Percentiles rank a stretch among this genome's conserved stretches.
Evolutionary conservation across 1,284 basidiomycete species (phyloP).

Genomic region (Trichosporon sp.): DNA sequence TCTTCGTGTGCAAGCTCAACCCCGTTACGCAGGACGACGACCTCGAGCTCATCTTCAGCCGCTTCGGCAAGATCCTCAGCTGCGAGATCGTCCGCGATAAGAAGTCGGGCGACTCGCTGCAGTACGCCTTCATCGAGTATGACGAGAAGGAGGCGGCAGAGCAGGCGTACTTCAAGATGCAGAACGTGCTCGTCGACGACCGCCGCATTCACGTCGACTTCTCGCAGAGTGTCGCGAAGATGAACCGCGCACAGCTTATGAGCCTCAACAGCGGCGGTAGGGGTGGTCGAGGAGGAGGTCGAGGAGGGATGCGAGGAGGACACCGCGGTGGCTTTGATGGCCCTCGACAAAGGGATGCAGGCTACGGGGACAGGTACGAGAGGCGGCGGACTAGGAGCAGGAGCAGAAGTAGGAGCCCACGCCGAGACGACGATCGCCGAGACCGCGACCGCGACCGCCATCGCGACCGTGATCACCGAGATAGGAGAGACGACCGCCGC

Average conservation of each 20-base stretch:
- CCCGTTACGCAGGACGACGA: constrained; percentile 93
- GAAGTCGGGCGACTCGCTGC: constrained; percentile 88
- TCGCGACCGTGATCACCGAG: constrained; percentile 9
- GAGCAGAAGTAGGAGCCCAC: constrained; percentile 24
- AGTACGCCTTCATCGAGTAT: constrained; percentile 99
- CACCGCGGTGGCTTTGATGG: constrained; percentile 20
- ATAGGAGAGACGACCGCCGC: constrained; percentile 1
- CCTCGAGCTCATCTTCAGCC: constrained; percentile 91
- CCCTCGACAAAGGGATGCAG: constrained; percentile 11
- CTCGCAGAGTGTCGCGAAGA: constrained; percentile 76
- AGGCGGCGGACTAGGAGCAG: constrained; percentile 24
- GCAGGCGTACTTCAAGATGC: constrained; percentile 99
- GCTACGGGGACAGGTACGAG: constrained; percentile 10
- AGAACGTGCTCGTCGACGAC: constrained; percentile 98
- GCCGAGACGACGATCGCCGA: constrained; percentile 8
- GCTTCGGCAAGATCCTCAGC: constrained; percentile 91
- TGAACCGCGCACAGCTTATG: constrained; percentile 50
- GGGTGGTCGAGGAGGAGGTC: constrained; percentile 28
- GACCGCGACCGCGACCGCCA: constrained; percentile 14
- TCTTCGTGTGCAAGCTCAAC: constrained; percentile 98
- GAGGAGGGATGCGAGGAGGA: constrained; percentile 25
- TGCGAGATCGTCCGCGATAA: constrained; percentile 97
- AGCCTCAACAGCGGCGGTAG: constrained; percentile 24
- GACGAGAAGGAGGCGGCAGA: constrained; percentile 88
- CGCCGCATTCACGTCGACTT: constrained; percentile 98